Evolutionary conservation across 495 filamentous ascomycete genomes (phyloP).

Genomic region (Annulohypoxylon moriforme): DNA sequence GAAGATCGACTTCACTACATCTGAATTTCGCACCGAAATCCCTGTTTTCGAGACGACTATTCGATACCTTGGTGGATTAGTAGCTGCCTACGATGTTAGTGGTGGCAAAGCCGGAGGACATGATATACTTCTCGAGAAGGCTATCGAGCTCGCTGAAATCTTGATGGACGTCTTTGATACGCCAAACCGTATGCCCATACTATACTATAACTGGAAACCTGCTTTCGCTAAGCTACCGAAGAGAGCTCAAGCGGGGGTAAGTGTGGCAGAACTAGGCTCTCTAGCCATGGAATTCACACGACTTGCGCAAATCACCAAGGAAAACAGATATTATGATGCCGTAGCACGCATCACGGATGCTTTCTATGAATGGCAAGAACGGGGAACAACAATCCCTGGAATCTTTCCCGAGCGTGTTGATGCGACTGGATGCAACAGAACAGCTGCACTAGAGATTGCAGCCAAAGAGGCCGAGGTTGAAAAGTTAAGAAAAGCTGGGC

Average conservation of each 20-base stretch:
- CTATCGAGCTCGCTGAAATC: conserved; percentile 86
- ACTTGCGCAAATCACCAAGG: conserved; percentile 87
- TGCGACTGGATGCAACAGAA: conserved; percentile 69
- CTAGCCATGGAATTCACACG: conserved; percentile 96
- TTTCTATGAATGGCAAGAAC: conserved; percentile 79
- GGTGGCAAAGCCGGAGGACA: conserved; percentile 65
- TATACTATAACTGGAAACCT: conserved; percentile 88
- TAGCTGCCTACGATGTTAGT: conserved; percentile 86
- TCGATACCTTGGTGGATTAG: conserved; percentile 83
- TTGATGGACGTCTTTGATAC: conserved; percentile 95
- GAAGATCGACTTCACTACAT: conserved; percentile 90
- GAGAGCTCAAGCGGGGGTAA: conserved; percentile 69
- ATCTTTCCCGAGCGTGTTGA: conserved; percentile 87
- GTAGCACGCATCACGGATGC: conserved; percentile 91
- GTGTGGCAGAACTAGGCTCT: conserved; percentile 88
- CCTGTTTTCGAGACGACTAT: conserved; percentile 92
- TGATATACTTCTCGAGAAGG: conserved; percentile 80
- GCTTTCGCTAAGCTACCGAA: conserved; percentile 71
- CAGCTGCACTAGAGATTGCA: conserved; percentile 45
- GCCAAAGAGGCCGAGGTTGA: conserved; percentile 25
- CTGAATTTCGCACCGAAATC: conserved; percentile 65
- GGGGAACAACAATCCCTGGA: conserved; percentile 77
- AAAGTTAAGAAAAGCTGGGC: conserved; percentile 12
- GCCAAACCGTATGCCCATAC: conserved; percentile 92
- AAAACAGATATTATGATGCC: conserved; percentile 93